Evolutionary conservation across 2,329 filamentous ascomycete species (phyloP), one percentile per base, ranked within the genome.

Genomic region (Coniochaeta sp.): DNA sequence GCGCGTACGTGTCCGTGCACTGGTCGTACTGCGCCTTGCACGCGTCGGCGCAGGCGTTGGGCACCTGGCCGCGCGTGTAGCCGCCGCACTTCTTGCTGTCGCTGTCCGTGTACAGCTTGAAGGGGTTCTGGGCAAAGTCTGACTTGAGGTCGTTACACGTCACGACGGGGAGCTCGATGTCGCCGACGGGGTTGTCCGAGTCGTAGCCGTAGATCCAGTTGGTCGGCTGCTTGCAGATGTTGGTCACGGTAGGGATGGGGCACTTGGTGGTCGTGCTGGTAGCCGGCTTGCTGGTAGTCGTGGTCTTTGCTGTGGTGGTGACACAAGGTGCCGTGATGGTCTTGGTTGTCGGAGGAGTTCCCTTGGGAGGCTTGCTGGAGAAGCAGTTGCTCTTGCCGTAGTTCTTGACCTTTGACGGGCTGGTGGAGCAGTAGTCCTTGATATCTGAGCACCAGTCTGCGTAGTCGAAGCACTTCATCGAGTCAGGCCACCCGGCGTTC

Each of bases 181-280:
- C 76, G 57, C 80, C 82, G 17, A 83, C 79, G 2, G 79, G 76
- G 58, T 76, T 86, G 38, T 87, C 83, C 1, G 88, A 86, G 1
- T 83, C 85, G 68, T 92, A 93, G 58, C 85, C 86, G 65, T 81
- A 83, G 69, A 81, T 80, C 65, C 83, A 81, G 72, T 74, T 80
- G 58, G 73, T 70, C n/a, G 81, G 78, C 70, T 84, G 80, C 38
- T 69, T 72, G 76, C 81, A 84, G 66, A 84, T 77, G 65, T 79
- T 78, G 60, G 79, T 81, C 1, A 79, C 76, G 36, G 77, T 70
- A 1, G 81, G 78, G 58, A 77, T 72, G 59, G 77, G 74, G 47
- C 72, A 71, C 58, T 71, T 70, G 24, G 71, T 69, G 19, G 70
- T 67, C 26, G 65, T 66, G n/a, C n/a, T n/a, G 24, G 62, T 70